phyloP scores from a whole-genome alignment of 257 asterid species.

The Gardenia jasminoides region DNA sequence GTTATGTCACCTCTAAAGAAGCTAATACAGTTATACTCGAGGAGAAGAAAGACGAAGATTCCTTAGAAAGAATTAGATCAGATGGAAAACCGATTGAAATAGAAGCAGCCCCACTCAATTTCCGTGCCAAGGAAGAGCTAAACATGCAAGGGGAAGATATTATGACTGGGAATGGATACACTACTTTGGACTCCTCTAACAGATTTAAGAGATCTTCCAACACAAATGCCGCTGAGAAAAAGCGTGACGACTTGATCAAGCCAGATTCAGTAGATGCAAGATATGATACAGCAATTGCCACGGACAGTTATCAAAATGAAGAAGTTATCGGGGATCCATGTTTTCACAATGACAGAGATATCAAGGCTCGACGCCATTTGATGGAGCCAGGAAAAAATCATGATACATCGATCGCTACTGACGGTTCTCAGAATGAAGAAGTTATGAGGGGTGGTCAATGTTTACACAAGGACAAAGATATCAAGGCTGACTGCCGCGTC shows the following conservation, averaged over 20 bases:
- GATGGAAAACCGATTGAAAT: not conserved
- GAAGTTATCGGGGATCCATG: not conserved
- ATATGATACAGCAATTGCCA: not conserved
- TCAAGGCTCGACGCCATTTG: no score
- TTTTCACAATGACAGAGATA: not conserved
- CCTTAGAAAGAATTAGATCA: not conserved
- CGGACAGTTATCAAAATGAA: not conserved
- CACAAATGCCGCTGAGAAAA: not conserved
- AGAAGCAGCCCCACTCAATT: not conserved
- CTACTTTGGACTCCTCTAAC: not conserved
- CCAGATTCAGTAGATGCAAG: not conserved
- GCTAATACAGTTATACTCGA: not conserved
- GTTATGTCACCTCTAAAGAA: not conserved
- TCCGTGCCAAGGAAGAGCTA: not conserved
- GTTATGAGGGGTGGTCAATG: not conserved
- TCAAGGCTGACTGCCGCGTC: no score
- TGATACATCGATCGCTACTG: not conserved
- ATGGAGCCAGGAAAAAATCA: no score
- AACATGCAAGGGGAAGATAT: not conserved
- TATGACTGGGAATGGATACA: not conserved
- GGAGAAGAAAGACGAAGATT: slow-evolving; percentile 2
- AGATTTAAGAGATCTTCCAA: slow-evolving; percentile 1
- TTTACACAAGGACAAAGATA: not conserved
- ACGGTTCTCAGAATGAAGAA: not conserved
- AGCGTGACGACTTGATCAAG: not conserved